Evolutionary conservation across 2,329 filamentous ascomycete genomes (phyloP), one percentile per base, ranked within the genome.

Genomic region (Rachicladosporium sp.): DNA sequence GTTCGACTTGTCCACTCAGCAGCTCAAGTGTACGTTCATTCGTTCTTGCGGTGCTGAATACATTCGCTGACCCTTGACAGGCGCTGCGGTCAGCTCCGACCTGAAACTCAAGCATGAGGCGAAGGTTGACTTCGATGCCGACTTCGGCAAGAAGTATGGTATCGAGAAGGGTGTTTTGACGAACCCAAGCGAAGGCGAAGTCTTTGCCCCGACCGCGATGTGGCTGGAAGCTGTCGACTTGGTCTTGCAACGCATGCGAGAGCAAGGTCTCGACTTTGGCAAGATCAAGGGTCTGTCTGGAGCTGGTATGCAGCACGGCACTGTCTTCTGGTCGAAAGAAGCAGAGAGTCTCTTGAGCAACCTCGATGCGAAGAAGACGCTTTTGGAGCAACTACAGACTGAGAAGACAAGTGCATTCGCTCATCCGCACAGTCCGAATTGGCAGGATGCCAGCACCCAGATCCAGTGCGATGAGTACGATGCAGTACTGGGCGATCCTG

Each of bases 401-500:
- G 55, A 63, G 46, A 49, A 52, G 37, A 65, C 67, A 7, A 66
- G 64, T 3, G 82, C 81, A 0, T 84, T 96, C 56, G 82, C 87
- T 10, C 82, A 93, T 59, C 79, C 82, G 4, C 88, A 79, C 64
- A 87, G 85, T 48, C 91, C 91, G 6, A 98, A 96, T 61, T 98
- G 91, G 91, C 91, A 96, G 65, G 91, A 98, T 60, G 82, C 88
- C 45, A 94, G 87, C 64, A 96, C 91, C 2, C 87, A 95, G 65
- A 71, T 71, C 49, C 84, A 98, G 64, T 95, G 88, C 57, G 87
- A 95, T 58, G 71, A 75, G 46, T 96, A 96, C 56, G 88, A 96
- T 59, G 71, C 67, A 4, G 67, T 69, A 38, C 65, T 95, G 6
- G 83, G 82, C 1, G 69, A 69, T 5, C 68, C 74, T 2, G 71